Evolutionary conservation across 305 asterid genomes (phyloP), one percentile per base, ranked within the genome.

Genomic region (Plantago lanceolata): DNA sequence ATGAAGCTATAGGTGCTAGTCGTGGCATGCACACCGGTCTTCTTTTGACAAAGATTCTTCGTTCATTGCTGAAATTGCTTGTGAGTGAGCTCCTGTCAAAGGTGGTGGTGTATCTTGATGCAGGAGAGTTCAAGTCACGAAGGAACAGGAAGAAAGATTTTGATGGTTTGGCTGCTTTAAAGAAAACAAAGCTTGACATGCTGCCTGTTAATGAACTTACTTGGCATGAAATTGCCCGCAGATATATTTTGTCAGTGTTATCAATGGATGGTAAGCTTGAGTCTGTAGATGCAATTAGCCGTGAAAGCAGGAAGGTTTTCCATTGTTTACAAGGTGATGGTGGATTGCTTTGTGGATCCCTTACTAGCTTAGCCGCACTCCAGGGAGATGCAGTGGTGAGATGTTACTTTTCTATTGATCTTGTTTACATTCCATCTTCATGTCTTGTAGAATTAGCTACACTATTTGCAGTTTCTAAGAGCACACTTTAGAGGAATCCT

Each of bases 311-410:
- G 24, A 90, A 78, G 69, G 90, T 90, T 76, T 90, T 90, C 74
- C 95, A 90, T 75, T 90, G 97, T 75, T 71, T 94, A 72, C 85
- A 68, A 64, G 99, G 99, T 75, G 97, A 90, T 69, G 97, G 96
- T 43, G 99, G 99, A 72, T 72, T 79, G 48, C 89, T 90, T 66
- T 88, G 96, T 80, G 97, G 97, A 60, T 79, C 95, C 61, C 93
- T 84, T 64, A 81, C 91, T 2, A 97, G 96, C 66, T 73, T 86
- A 66, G 91, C 91, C 67, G 96, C 95, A 53, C 71, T 88, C 73
- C 96, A 90, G 74, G 96, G 85, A 57, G 99, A 94, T 76, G 99
- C 99, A 62, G 64, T 77, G 87, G 99, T 94, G 73, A 66, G 93
- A 56, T 73, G 65, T 71, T 24, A 37, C 47, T 12, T 52, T 48